These are phyloP conservation scores for Perilla frutescens DNA, from an alignment of 257 asterid genomes.

Conservation along the genomic window DNA sequence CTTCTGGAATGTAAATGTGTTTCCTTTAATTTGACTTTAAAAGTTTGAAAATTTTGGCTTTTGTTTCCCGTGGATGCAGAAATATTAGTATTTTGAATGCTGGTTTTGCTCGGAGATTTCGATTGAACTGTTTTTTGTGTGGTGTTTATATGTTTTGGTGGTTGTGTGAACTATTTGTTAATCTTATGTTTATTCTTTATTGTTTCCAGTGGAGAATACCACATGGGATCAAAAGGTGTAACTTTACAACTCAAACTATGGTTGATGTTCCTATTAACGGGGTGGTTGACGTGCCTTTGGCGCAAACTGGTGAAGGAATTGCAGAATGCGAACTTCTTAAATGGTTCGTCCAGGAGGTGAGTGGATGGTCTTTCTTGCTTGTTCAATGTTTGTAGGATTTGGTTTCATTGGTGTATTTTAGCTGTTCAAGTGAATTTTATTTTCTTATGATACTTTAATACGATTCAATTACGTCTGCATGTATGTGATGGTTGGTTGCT, in stretches of 20 bases:
- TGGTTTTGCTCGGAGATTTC: background rate
- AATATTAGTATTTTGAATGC: background rate
- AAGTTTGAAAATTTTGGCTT: background rate
- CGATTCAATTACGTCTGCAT: background rate
- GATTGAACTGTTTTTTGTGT: background rate
- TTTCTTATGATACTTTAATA: background rate
- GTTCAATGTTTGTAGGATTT: constrained; percentile 6
- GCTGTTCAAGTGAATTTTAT: background rate
- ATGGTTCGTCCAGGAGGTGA: constrained; percentile 96
- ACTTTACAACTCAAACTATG: constrained; percentile 59
- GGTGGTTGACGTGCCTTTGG: constrained; percentile 81
- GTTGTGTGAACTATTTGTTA: background rate
- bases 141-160: background rate
- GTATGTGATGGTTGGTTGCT: background rate
- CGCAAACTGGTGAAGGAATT: constrained; percentile 99
- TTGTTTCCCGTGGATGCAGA: background rate
- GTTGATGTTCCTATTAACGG: constrained; percentile 57
- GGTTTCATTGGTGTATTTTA: background rate
- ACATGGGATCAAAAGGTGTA: constrained; percentile 47
- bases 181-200: constrained; percentile 9
- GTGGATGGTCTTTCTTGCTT: constrained; percentile 34
- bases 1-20: background rate
- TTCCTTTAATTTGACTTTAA: background rate
- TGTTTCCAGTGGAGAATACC: constrained; percentile 51
- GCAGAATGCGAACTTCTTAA: constrained; percentile 97